These are phyloP conservation scores for Sextonia rubra DNA, from an alignment of 164 flowering plant genomes.

Conservation along the genomic window DNA sequence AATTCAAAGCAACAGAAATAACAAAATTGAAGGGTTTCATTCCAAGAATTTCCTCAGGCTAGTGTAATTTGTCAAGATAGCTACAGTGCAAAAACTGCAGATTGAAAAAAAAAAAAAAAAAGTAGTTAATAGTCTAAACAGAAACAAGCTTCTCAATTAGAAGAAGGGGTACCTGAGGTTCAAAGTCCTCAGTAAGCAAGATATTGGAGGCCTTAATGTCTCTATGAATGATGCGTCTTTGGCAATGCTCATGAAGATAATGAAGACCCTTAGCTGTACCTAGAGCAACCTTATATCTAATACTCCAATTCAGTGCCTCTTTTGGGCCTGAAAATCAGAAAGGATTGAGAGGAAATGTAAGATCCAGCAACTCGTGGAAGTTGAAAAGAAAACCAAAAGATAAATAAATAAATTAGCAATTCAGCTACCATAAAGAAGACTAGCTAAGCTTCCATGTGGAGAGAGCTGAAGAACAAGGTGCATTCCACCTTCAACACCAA, in stretches of 20 bases:
- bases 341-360: slow-evolving; percentile 9
- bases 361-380: neutral
- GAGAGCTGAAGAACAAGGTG: slow-evolving; percentile 87
- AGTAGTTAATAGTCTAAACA: no score
- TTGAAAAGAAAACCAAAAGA: neutral
- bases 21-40: neutral
- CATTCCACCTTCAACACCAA: slow-evolving; percentile 94
- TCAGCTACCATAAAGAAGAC: slow-evolving; percentile 62
- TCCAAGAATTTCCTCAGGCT: neutral
- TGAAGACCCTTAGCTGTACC: slow-evolving; percentile 76
- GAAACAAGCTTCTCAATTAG: neutral
- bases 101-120: no score
- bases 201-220: slow-evolving; percentile 88
- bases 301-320: slow-evolving; percentile 52
- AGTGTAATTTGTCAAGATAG: no score
- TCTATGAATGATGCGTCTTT: slow-evolving; percentile 80
- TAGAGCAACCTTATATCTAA: slow-evolving; percentile 65
- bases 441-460: slow-evolving; percentile 82
- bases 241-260: slow-evolving; percentile 87
- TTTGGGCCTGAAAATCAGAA: slow-evolving; percentile 39
- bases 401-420: neutral
- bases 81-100: no score
- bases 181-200: slow-evolving; percentile 76
- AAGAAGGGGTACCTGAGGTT: slow-evolving; percentile 56
- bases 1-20: neutral